Percentiles rank a stretch among this genome's conserved stretches.
Evolutionary conservation across 2,329 filamentous ascomycete genomes (phyloP).

Genomic region (Colletotrichum musae): DNA sequence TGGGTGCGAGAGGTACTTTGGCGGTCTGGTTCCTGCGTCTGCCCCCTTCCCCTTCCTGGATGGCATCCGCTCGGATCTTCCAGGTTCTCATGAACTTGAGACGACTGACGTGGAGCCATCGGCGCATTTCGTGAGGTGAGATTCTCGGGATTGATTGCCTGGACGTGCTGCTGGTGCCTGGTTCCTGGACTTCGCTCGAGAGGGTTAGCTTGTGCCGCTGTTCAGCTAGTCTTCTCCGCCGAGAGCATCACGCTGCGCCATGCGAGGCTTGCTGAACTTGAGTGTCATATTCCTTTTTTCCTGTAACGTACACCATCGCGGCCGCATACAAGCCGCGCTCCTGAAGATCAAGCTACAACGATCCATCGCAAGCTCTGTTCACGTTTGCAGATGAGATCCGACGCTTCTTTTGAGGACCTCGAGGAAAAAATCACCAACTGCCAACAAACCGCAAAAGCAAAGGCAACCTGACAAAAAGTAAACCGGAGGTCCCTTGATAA

Average conservation of each 20-base stretch:
- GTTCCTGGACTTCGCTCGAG: slow-evolving; percentile 25
- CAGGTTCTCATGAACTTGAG: slow-evolving; percentile 8
- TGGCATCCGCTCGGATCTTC: slow-evolving; percentile 3
- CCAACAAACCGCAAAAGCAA: neutral
- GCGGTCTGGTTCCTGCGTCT: slow-evolving; percentile 16
- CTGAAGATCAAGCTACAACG: neutral
- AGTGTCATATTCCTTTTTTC: neutral
- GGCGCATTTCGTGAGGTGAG: slow-evolving; percentile 6
- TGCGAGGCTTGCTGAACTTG: neutral
- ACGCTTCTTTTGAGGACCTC: neutral
- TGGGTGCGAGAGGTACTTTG: slow-evolving; percentile 8
- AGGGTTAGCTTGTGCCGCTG: slow-evolving; percentile 49
- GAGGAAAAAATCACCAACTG: neutral
- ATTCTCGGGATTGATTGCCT: neutral
- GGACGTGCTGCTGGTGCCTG: neutral
- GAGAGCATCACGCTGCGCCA: neutral
- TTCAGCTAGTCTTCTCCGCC: neutral
- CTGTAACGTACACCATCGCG: neutral
- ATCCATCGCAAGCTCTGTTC: neutral
- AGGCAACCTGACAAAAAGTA: neutral
- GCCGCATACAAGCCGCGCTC: neutral
- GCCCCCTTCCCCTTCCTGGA: neutral
- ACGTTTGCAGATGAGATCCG: neutral
- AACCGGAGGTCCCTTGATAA: neutral
- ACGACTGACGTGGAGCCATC: slow-evolving; percentile 18